phyloP scores from a whole-genome alignment of 2,329 filamentous ascomycete genomes.

The Diaporthe vaccinii region DNA sequence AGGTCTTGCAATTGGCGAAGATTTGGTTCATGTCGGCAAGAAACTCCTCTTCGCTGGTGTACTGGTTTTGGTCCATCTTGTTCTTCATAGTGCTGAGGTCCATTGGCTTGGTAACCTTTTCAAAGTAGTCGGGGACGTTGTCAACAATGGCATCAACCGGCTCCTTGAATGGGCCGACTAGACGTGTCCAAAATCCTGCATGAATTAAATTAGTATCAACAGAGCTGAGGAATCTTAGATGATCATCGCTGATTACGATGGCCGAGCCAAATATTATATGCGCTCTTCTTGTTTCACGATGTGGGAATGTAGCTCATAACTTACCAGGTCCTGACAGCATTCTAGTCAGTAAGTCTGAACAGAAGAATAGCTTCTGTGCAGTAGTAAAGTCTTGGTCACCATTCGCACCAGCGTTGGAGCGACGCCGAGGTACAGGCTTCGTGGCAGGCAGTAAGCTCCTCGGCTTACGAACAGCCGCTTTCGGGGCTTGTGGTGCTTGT shows the following conservation, averaged over 20 bases:
- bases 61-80: conserved; percentile 70
- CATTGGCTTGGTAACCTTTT: conserved; percentile 73
- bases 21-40: conserved; percentile 71
- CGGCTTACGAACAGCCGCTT: conserved; percentile 39
- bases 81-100: conserved; percentile 71
- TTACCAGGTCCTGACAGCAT: conserved; percentile 74
- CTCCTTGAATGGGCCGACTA: conserved; percentile 73
- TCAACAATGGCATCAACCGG: conserved; percentile 70
- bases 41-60: conserved; percentile 67
- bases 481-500: conserved; percentile 42
- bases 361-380: conserved; percentile 68
- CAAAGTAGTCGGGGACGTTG: conserved; percentile 72
- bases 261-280: neutral
- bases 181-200: conserved; percentile 75
- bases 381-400: conserved; percentile 51
- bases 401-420: conserved; percentile 45
- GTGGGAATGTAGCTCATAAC: conserved; percentile 30
- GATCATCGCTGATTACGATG: too few species aligned
- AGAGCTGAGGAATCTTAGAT: neutral
- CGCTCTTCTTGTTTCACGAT: neutral
- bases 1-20: conserved; percentile 74
- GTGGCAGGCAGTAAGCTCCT: conserved; percentile 30
- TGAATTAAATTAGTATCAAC: conserved; percentile 1
- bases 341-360: conserved; percentile 67
- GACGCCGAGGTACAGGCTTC: conserved; percentile 50